These are phyloP conservation scores for Hyphopichia wangnamkhiaoensis DNA, from an alignment of 1,139 yeast species.

Conservation along the genomic window DNA sequence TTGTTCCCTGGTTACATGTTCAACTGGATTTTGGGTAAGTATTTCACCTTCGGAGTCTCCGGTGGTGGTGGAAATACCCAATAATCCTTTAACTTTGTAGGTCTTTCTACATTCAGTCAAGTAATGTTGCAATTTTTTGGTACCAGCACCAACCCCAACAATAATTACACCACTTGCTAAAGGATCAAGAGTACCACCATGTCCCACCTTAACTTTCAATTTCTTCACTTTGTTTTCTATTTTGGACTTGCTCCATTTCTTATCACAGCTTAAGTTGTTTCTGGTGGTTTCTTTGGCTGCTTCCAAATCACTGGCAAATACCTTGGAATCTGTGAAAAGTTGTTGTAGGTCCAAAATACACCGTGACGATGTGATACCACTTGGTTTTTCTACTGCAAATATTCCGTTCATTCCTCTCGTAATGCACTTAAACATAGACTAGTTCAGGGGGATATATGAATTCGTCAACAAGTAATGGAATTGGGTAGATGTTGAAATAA, in stretches of 20 bases:
- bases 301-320: conserved; percentile 58
- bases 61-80: conserved; percentile 91
- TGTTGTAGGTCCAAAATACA: conserved; percentile 67
- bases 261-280: conserved; percentile 43
- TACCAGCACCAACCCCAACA: conserved; percentile 87
- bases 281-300: conserved; percentile 33
- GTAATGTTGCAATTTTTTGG: conserved; percentile 74
- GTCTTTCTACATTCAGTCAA: conserved; percentile 71
- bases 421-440: conserved; percentile 4
- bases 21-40: conserved; percentile 54
- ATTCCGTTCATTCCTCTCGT: conserved; percentile 68
- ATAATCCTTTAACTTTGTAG: conserved; percentile 79
- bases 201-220: conserved; percentile 87
- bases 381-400: conserved; percentile 90
- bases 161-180: conserved; percentile 91
- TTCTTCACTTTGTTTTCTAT: conserved; percentile 48
- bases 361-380: conserved; percentile 79
- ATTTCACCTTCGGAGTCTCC: conserved; percentile 92
- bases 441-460: too few relatives aligned
- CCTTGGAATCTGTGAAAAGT: conserved; percentile 58
- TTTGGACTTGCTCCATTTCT: conserved; percentile 46
- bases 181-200: conserved; percentile 97
- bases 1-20: conserved; percentile 58
- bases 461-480: too few relatives aligned
- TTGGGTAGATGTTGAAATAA: too few relatives aligned